A percentile compares a stretch with the other conserved stretches of the same genome.
Conservation (phyloP, 805 yeast genomes). For the Gaillardinia entomophila region DNA sequence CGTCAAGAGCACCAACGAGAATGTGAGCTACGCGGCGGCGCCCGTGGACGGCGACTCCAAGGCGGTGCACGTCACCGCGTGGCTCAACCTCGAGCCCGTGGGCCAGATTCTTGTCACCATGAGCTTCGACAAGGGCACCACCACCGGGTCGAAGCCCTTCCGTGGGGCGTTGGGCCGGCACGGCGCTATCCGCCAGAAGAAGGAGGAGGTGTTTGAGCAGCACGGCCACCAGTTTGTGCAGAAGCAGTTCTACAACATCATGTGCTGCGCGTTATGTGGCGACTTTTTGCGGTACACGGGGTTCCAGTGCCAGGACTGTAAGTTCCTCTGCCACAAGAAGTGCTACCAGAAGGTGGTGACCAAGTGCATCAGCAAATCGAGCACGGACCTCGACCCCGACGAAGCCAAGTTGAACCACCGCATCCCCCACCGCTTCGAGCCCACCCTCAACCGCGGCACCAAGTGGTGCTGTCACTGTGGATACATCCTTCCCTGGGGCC, state of each 20-base stretch:
- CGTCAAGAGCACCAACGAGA: background rate
- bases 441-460: constrained; percentile 88
- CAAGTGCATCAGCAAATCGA: constrained; percentile 74
- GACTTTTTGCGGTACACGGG: constrained; percentile 89
- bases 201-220: constrained; percentile 85
- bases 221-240: constrained; percentile 97
- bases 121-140: constrained; percentile 65
- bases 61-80: constrained; percentile 54
- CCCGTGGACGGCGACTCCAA: background rate
- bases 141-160: constrained; percentile 29
- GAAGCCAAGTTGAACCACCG: constrained; percentile 87
- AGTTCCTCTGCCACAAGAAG: constrained; percentile 72
- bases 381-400: constrained; percentile 62
- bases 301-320: constrained; percentile 80
- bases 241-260: constrained; percentile 89
- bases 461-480: constrained; percentile 99
- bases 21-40: background rate
- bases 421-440: constrained; percentile 94
- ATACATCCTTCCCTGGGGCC: constrained; percentile 90
- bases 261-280: constrained; percentile 97
- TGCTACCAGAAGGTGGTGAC: constrained; percentile 78
- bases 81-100: constrained; percentile 91
- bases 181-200: constrained; percentile 94
- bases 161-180: constrained; percentile 66
- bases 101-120: constrained; percentile 81